Evolutionary conservation across 176 grass and related monocot genomes (phyloP).

Genomic region (Juncus effusus): DNA sequence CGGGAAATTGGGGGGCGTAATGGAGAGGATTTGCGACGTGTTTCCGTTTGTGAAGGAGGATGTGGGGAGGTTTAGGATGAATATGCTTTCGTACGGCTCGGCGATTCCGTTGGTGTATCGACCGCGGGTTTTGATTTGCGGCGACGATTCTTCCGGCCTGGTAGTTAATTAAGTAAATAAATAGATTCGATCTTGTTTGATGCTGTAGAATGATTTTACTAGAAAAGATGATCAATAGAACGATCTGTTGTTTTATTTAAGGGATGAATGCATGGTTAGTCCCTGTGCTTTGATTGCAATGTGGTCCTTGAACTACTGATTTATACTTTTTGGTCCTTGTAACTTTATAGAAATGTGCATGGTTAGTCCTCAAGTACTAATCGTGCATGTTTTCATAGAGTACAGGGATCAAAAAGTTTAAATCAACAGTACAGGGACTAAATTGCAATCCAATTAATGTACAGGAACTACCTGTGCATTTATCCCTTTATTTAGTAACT

Average conservation of each 20-base stretch:
- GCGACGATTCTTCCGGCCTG: constrained; percentile 78
- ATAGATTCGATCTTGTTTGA: not conserved
- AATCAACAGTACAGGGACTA: no score
- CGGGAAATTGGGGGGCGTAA: constrained; percentile 83
- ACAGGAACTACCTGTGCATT: no score
- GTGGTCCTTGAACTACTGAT: no score
- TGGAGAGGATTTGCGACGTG: constrained; percentile 69
- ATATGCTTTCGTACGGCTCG: constrained; percentile 66
- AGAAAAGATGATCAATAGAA: not conserved
- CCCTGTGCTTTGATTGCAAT: no score
- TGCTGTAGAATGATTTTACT: not conserved
- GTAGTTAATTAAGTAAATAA: constrained; percentile 38
- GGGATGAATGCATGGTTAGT: no score
- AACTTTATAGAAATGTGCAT: no score
- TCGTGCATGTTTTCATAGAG: no score
- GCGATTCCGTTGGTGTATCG: constrained; percentile 90
- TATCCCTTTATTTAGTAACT: no score
- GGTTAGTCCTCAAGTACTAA: no score
- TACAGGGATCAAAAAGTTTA: no score
- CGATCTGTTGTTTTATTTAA: constrained; percentile 6
- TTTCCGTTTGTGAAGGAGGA: constrained; percentile 74
- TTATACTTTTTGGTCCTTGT: no score
- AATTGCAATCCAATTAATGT: no score
- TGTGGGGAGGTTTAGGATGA: constrained; percentile 43
- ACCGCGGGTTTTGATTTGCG: constrained; percentile 86